Percentiles rank a stretch among this genome's conserved stretches.
phyloP scores from a whole-genome alignment of 176 grass and related monocot genomes.

The Melocanna baccifera region DNA sequence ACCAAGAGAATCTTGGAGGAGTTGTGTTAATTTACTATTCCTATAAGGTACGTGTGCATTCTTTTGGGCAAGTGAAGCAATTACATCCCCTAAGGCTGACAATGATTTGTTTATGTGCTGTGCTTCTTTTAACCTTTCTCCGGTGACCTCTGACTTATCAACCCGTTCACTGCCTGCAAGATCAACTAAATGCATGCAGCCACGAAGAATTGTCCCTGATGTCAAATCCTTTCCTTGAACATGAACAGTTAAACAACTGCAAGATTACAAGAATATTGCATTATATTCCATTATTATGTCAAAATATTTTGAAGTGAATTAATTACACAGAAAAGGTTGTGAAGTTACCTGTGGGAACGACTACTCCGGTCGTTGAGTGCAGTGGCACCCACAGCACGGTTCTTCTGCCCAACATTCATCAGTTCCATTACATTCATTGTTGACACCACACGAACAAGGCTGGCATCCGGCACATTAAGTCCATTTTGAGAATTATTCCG shows the following conservation, averaged over 20 bases:
- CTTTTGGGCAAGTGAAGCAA: constrained; percentile 89
- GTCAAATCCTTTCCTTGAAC: constrained; percentile 96
- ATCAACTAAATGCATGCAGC: constrained; percentile 99
- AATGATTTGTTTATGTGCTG: constrained; percentile 99
- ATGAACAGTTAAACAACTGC: constrained; percentile 97
- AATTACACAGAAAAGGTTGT: not conserved
- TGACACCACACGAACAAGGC: constrained; percentile 67
- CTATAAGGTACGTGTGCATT: constrained; percentile 90
- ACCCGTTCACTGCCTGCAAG: constrained; percentile 95
- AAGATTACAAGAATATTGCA: constrained; percentile 31
- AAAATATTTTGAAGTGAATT: constrained; percentile 16
- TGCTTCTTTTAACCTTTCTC: constrained; percentile 96
- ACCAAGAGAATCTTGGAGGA: constrained; percentile 99
- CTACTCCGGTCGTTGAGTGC: constrained; percentile 96
- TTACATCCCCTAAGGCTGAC: constrained; percentile 97
- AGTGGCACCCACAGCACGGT: constrained; percentile 85
- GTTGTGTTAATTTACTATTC: constrained; percentile 98
- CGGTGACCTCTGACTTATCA: constrained; percentile 93
- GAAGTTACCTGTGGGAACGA: constrained; percentile 88
- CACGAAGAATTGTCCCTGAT: constrained; percentile 66
- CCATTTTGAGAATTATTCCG: constrained; percentile 93
- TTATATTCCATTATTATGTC: constrained; percentile 25
- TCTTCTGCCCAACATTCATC: constrained; percentile 91
- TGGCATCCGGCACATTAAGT: constrained; percentile 90
- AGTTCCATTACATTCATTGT: constrained; percentile 90